Evolutionary conservation across 495 filamentous ascomycete species (phyloP).

Genomic region (Tuber aestivum): DNA sequence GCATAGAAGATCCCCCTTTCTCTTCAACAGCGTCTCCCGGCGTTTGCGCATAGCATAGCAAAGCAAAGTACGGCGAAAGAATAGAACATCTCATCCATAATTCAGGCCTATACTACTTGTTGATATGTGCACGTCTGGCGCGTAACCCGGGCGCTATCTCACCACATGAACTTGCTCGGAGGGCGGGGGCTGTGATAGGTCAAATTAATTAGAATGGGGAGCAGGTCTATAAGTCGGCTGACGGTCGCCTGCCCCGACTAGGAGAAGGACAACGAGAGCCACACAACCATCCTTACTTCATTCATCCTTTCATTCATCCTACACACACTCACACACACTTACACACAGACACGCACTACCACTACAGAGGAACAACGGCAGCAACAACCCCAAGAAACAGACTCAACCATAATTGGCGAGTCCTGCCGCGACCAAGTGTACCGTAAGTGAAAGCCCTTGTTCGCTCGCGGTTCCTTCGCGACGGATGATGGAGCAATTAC

Average conservation of each 20-base stretch:
- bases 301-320: too few relatives aligned
- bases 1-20: neutral
- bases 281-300: too few relatives aligned
- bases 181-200: too few relatives aligned
- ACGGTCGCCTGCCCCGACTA: neutral
- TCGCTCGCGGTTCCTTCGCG: neutral
- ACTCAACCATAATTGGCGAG: neutral
- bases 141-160: too few relatives aligned
- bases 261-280: neutral
- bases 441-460: neutral
- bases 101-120: too few relatives aligned
- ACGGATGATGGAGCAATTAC: neutral
- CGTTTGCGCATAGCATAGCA: neutral
- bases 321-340: neutral
- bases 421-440: neutral
- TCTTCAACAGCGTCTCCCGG: neutral
- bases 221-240: too few relatives aligned
- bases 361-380: neutral
- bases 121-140: too few relatives aligned
- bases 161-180: too few relatives aligned
- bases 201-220: too few relatives aligned
- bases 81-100: too few relatives aligned
- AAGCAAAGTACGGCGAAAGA: neutral
- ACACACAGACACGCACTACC: neutral
- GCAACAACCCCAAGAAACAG: neutral